phyloP scores from a whole-genome alignment of 305 asterid species.

The Ajuga reptans region DNA sequence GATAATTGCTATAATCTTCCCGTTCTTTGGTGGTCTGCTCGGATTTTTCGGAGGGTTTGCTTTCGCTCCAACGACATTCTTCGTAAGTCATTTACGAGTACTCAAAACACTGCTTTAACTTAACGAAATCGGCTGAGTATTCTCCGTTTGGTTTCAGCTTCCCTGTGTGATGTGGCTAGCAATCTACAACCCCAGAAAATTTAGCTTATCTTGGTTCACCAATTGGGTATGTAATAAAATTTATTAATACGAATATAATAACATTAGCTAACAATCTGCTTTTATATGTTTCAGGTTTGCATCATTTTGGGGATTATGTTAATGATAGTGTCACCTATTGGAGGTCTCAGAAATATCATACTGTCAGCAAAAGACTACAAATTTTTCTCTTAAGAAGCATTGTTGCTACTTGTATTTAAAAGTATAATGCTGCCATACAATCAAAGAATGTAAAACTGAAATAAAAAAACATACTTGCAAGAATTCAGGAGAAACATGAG shows the following conservation, averaged over 20 bases:
- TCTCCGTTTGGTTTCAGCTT: conserved; percentile 25
- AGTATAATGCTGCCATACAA: background rate
- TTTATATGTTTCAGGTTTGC: conserved; percentile 36
- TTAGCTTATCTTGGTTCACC: conserved; percentile 38
- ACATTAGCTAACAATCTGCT: background rate
- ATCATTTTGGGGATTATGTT: conserved; percentile 37
- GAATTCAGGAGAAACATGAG: too few species aligned
- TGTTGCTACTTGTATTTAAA: background rate
- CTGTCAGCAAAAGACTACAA: conserved; percentile 29
- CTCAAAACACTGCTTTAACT: background rate
- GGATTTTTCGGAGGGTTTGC: conserved; percentile 62
- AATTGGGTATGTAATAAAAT: conserved; percentile 37
- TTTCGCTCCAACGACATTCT: conserved; percentile 57
- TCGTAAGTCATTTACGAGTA: conserved; percentile 26
- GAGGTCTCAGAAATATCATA: conserved; percentile 41
- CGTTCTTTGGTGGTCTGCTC: conserved; percentile 54
- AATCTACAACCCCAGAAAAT: conserved; percentile 38
- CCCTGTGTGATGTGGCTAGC: conserved; percentile 55
- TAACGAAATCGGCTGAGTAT: background rate
- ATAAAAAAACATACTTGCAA: conserved; percentile 17
- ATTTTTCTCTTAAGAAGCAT: conserved; percentile 27
- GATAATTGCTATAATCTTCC: conserved; percentile 44
- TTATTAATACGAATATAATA: background rate
- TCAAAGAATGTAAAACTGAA: conserved; percentile 5
- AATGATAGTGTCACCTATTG: conserved; percentile 41